phyloP scores from a whole-genome alignment of 306 rosid species.

The Malus orientalis region DNA sequence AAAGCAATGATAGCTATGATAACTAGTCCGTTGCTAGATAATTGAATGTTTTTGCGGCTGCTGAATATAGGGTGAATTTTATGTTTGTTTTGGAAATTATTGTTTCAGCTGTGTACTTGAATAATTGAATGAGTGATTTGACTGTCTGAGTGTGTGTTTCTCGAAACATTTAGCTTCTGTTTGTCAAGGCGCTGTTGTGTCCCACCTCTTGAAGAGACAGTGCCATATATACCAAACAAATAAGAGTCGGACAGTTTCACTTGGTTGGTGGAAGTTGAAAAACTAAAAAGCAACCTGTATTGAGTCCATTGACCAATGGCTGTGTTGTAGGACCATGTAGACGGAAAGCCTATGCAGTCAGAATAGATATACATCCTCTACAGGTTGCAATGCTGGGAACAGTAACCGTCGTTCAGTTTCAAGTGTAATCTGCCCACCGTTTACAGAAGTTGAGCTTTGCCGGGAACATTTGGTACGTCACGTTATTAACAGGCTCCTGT shows the following conservation, averaged over 20 bases:
- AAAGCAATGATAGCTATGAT: too few species aligned
- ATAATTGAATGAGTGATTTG: background rate
- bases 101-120: background rate
- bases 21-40: too few species aligned
- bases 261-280: background rate
- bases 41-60: too few species aligned
- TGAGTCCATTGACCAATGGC: slow-evolving; percentile 7
- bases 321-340: slow-evolving; percentile 74
- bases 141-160: background rate
- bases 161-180: background rate
- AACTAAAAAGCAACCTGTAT: background rate
- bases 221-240: too few species aligned
- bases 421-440: slow-evolving; percentile 55
- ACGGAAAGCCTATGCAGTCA: slow-evolving; percentile 56
- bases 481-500: background rate
- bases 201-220: background rate
- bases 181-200: too few species aligned
- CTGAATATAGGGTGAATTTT: background rate
- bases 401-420: slow-evolving; percentile 51
- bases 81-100: background rate
- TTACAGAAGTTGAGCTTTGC: slow-evolving; percentile 73
- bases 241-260: background rate
- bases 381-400: slow-evolving; percentile 58
- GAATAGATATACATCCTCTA: slow-evolving; percentile 43
- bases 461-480: slow-evolving; percentile 81